These are phyloP conservation scores for Lojkania enalia DNA, from an alignment of 2,329 filamentous ascomycete species.

Conservation along the genomic window DNA sequence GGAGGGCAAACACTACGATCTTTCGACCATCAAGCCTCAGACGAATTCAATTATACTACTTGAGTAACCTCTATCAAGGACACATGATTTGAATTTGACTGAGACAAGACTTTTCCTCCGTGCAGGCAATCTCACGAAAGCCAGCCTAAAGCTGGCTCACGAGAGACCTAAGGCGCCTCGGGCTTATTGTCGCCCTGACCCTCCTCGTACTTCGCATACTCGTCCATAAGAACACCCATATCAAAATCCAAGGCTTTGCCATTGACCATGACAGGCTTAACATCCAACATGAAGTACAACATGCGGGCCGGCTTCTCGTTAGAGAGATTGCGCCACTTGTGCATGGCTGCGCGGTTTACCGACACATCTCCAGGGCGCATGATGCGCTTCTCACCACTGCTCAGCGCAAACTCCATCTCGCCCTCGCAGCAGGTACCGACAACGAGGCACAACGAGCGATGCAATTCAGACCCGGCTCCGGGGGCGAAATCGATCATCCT, in stretches of 20 bases:
- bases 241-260: slow-evolving; percentile 1
- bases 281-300: slow-evolving; percentile 2
- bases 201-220: too few relatives aligned
- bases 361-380: slow-evolving; percentile 3
- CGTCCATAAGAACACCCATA: too few relatives aligned
- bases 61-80: too few relatives aligned
- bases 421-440: slow-evolving; percentile 4
- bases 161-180: not conserved
- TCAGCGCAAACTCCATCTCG: not conserved
- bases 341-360: slow-evolving; percentile 1
- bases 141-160: slow-evolving; percentile 2
- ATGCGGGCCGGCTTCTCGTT: slow-evolving; percentile 1
- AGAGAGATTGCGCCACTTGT: slow-evolving; percentile 2
- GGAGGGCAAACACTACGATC: too few relatives aligned
- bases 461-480: slow-evolving; percentile 1
- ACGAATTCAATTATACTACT: too few relatives aligned
- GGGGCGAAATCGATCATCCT: slow-evolving; percentile 7
- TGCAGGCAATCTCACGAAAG: slow-evolving; percentile 3
- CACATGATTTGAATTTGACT: too few relatives aligned
- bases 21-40: too few relatives aligned
- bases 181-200: slow-evolving; percentile 2
- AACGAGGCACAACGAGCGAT: slow-evolving; percentile 4
- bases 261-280: not conserved
- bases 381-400: not conserved
- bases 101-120: too few relatives aligned